These are phyloP conservation scores for Penicillium vulpinum DNA, from an alignment of 2,329 filamentous ascomycete species.

Conservation along the genomic window DNA sequence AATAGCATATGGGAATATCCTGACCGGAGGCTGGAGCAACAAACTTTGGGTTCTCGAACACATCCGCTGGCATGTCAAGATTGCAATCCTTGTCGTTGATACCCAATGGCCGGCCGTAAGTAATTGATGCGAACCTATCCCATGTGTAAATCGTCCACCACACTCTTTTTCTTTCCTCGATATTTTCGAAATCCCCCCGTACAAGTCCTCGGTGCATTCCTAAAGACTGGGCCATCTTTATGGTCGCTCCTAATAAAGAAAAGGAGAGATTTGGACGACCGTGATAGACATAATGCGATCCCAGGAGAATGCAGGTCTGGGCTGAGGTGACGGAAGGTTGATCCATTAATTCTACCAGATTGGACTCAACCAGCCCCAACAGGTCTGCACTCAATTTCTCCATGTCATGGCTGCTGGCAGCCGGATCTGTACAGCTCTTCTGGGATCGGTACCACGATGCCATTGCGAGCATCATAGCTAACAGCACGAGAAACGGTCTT, in stretches of 20 bases:
- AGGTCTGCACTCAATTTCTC: constrained; percentile 17
- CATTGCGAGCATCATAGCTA: constrained; percentile 42
- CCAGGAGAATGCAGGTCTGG: constrained; percentile 43
- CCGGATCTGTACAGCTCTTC: constrained; percentile 15
- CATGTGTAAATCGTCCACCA: constrained; percentile 49
- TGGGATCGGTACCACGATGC: constrained; percentile 42
- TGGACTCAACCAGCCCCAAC: constrained; percentile 30
- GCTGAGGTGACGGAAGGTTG: constrained; percentile 39
- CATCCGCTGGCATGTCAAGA: constrained; percentile 35
- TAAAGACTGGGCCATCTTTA: constrained; percentile 39
- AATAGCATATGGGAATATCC: constrained; percentile 19
- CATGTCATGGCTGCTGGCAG: constrained; percentile 13
- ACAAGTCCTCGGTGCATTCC: constrained; percentile 34
- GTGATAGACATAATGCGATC: constrained; percentile 46
- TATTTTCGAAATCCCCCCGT: constrained; percentile 22
- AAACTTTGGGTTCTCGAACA: constrained; percentile 35
- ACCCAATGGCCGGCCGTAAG: constrained; percentile 44
- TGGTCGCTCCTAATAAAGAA: constrained; percentile 40
- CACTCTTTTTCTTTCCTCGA: constrained; percentile 41
- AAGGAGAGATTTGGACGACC: constrained; percentile 45
- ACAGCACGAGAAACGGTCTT: constrained; percentile 39
- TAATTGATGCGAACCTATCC: constrained; percentile 45
- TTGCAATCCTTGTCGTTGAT: constrained; percentile 47
- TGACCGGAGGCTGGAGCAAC: background rate
- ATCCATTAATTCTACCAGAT: constrained; percentile 46